phyloP scores from a whole-genome alignment of 305 asterid genomes.

The Ilex paraguariensis region DNA sequence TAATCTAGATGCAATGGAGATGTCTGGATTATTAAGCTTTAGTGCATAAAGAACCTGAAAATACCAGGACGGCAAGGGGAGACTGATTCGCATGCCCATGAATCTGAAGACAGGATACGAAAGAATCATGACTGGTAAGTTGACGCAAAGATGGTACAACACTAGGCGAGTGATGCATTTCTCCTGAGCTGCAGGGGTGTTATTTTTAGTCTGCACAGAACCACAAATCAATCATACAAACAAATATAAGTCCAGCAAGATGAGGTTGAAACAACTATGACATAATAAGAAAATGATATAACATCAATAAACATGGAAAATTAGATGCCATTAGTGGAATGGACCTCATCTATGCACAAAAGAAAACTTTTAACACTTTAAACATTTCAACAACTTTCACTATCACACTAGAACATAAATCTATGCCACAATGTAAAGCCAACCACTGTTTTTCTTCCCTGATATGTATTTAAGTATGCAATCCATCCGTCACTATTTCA shows the following conservation, averaged over 20 bases:
- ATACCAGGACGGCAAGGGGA: constrained; percentile 99
- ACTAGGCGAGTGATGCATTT: constrained; percentile 78
- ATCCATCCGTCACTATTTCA: too few species aligned
- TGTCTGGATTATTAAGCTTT: constrained; percentile 30
- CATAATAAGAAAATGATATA: not conserved
- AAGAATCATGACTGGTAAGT: constrained; percentile 86
- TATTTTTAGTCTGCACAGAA: constrained; percentile 70
- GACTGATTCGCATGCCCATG: constrained; percentile 96
- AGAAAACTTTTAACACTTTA: too few species aligned
- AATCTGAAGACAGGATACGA: constrained; percentile 85
- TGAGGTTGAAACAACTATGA: too few species aligned
- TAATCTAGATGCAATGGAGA: constrained; percentile 4
- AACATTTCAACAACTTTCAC: too few species aligned
- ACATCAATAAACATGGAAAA: not conserved
- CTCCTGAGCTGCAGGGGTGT: constrained; percentile 89
- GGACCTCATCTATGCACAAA: too few species aligned
- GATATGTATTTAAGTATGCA: too few species aligned
- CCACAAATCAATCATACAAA: constrained; percentile 12
- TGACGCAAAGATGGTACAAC: constrained; percentile 89
- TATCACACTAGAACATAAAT: too few species aligned
- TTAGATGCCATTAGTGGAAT: not conserved
- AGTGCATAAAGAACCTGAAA: constrained; percentile 62
- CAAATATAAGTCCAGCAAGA: constrained; percentile 4
- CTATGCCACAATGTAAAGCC: too few species aligned
- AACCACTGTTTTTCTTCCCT: too few species aligned